Evolutionary conservation across 148 eudicot species (phyloP).

Genomic region (Camellia granthamiana): DNA sequence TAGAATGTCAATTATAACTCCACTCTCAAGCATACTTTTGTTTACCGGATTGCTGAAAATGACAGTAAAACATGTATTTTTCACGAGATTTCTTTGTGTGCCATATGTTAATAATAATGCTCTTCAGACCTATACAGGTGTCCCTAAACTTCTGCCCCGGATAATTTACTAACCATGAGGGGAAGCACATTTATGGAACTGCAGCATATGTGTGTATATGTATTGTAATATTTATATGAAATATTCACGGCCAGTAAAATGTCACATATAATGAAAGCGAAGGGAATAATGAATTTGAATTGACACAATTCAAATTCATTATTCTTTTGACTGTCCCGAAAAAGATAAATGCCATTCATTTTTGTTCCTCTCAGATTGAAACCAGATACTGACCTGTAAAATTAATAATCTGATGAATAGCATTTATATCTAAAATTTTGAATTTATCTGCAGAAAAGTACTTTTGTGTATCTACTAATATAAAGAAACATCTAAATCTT

Average conservation of each 20-base stretch:
- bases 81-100: not conserved
- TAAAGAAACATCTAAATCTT: no score
- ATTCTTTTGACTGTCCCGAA: not conserved
- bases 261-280: not conserved
- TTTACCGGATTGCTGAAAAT: not conserved
- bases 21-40: not conserved
- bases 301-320: not conserved
- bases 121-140: not conserved
- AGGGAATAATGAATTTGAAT: not conserved
- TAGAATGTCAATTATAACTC: conserved; percentile 1
- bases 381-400: not conserved
- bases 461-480: not conserved
- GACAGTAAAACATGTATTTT: not conserved
- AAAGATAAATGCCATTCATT: not conserved
- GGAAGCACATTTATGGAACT: not conserved
- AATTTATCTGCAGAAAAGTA: not conserved
- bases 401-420: no score
- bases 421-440: not conserved
- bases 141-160: not conserved
- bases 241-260: not conserved
- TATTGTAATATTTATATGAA: not conserved
- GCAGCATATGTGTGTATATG: not conserved
- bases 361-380: not conserved
- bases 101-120: not conserved
- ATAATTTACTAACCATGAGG: not conserved